Base-by-base conservation (phyloP, 2,329 filamentous ascomycete species). In the Monilinia aucupariae region DNA sequence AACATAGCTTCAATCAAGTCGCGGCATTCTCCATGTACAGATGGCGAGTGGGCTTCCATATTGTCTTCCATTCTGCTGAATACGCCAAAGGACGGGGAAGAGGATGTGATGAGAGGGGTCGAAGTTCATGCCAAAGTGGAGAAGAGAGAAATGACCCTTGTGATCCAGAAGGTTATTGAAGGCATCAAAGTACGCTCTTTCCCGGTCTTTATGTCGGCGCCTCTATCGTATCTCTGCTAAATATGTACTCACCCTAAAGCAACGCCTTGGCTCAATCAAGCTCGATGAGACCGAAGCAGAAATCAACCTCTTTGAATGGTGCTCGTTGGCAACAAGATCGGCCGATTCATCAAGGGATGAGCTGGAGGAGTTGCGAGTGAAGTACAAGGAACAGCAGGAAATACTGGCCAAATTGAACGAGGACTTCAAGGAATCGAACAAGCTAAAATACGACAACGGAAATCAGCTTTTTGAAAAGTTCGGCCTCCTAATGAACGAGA, bases 231-330 rank as follows among this genome's bases (percentile, higher is more conserved):
- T 54, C 39, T 51, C 39, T 43, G 61, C 68, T 68, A 62, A 70
- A 56, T 12, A 54, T 52, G 20, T 20, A 32, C 41, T 67, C n/a
- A n/a, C n/a, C n/a, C n/a, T n/a, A n/a, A n/a, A 89, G 85, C 85
- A 89, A 86, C 84, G 80, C 34, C 80, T 91, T n/a, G 90, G 89
- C 41, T 76, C 81, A 27, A 80, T 92, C 64, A 77, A 79, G 5
- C 76, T 92, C 67, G 79, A 83, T 63, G 78, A 80, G 37, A 63
- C 61, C 2, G 64, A 66, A 41, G 80, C 85, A 64, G 82, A 82
- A 65, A 81, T 90, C 65, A 81, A 85, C 61, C 77, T 87, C 4
- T 88, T 89, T 65, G 84, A 89, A 62, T 92, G 89, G 89, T 89
- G 87, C 64, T 82, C 81, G 49, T 77, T 78, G 25, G 83, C 85